Percentiles rank a stretch among this genome's conserved stretches.
Conservation (phyloP, 495 filamentous ascomycete species). For the Aspergillus campestris region DNA sequence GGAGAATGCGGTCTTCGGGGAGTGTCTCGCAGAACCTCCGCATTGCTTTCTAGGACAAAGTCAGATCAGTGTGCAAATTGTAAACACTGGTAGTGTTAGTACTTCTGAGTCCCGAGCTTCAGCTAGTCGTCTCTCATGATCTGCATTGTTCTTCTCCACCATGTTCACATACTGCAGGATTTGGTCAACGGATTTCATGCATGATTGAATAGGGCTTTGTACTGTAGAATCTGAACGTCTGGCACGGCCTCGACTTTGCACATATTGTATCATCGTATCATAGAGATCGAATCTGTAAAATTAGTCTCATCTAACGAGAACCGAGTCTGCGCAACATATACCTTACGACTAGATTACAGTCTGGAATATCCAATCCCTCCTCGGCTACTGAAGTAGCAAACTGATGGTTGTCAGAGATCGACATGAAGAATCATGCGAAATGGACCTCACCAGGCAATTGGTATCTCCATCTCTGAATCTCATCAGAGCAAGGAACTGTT, state of each 20-base stretch:
- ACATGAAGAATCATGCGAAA: background rate
- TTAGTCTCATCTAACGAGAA: background rate
- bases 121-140: slow-evolving; percentile 45
- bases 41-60: slow-evolving; percentile 40
- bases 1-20: slow-evolving; percentile 65
- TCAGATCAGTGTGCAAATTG: slow-evolving; percentile 21
- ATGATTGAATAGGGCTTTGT: background rate
- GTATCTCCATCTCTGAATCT: slow-evolving; percentile 72
- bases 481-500: slow-evolving; percentile 68
- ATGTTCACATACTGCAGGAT: slow-evolving; percentile 63
- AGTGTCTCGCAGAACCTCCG: slow-evolving; percentile 65
- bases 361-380: slow-evolving; percentile 91
- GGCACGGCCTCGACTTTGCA: slow-evolving; percentile 90
- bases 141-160: slow-evolving; percentile 57
- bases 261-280: slow-evolving; percentile 84
- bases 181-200: background rate
- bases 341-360: slow-evolving; percentile 84
- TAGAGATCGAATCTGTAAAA: slow-evolving; percentile 74
- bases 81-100: slow-evolving; percentile 9
- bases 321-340: slow-evolving; percentile 2
- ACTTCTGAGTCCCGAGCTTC: slow-evolving; percentile 50
- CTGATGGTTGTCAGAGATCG: slow-evolving; percentile 15
- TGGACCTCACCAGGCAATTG: slow-evolving; percentile 60
- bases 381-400: slow-evolving; percentile 90
- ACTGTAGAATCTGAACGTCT: slow-evolving; percentile 60